Evolutionary conservation across 495 filamentous ascomycete species (phyloP), one percentile per base, ranked within the genome.

Genomic region (Chlorociboria aeruginascens): DNA sequence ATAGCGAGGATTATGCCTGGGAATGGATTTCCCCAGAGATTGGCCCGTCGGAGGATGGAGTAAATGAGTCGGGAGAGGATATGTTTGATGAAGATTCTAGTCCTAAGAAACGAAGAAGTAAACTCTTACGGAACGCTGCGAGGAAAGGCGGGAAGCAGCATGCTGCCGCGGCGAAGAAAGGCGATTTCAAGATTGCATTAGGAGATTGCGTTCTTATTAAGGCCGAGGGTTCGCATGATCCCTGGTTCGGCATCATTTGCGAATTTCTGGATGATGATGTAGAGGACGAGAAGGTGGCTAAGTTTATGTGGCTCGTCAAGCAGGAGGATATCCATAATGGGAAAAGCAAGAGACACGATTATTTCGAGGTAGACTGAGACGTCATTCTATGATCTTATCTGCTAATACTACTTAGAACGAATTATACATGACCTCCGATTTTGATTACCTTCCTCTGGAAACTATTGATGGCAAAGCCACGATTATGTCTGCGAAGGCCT

Each of bases 391-490:
- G 16, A 29, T 54, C n/a, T 17, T 7, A 40, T 17, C 7, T 45
- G 32, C 33, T 50, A 36, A 49, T 36, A 45, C 57, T 29, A 13
- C n/a, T 25, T 44, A 84, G 69, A 93, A 95, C 56, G 92, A 99
- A 65, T 73, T 95, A 14, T 99, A 97, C 58, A 77, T 97, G 36
- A 93, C 89, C 0, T 73, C 85, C 0, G 76, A 80, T 12, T 89
- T 81, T 61, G 93, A 99, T 55, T 61, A 77, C 35, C 95, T 95
- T 55, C 75, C 90, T 16, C 66, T 99, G n/a, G 74, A 73, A 1
- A 90, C 88, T 0, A 92, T 97, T 62, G 94, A 89, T 60, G 93
- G 89, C 40, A 89, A 82, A 50, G 92, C 86, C 1, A 74, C 58
- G 6, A 72, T 99, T 12, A 69, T 95, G 66, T 96, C 92, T 0